These are phyloP conservation scores for Leccinum pellstonianum DNA, from an alignment of 768 basidiomycete species.

Conservation along the genomic window DNA sequence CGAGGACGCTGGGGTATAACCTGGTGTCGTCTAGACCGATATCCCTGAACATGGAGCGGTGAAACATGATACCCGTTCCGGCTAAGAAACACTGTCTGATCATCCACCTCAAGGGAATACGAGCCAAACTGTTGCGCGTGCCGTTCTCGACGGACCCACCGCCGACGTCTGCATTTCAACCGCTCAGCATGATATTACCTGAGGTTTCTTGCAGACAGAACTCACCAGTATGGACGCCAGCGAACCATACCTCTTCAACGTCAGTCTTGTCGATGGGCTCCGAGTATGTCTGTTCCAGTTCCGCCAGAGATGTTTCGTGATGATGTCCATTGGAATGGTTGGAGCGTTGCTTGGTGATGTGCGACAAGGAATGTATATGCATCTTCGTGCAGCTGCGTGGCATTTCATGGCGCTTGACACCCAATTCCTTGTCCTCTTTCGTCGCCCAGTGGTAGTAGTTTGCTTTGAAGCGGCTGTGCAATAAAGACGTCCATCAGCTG, in stretches of 20 bases:
- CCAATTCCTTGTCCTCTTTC: conserved; percentile 39
- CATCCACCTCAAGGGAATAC: conserved; percentile 79
- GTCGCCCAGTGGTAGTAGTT: conserved; percentile 42
- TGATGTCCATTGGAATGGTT: conserved; percentile 5
- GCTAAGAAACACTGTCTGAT: conserved; percentile 61
- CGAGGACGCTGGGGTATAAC: conserved; percentile 45
- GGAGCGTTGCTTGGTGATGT: background rate
- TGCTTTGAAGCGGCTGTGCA: conserved; percentile 31
- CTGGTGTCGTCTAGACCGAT: conserved; percentile 48
- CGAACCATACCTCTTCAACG: conserved; percentile 79
- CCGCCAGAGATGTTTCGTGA: conserved; percentile 18
- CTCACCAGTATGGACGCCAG: conserved; percentile 70
- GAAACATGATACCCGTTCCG: conserved; percentile 59
- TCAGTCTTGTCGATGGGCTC: conserved; percentile 44
- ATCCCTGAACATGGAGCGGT: conserved; percentile 39
- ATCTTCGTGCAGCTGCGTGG: conserved; percentile 34
- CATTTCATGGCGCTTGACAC: conserved; percentile 53
- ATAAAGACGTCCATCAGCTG: conserved; percentile 1
- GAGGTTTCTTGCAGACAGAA: background rate
- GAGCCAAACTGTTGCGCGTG: conserved; percentile 57
- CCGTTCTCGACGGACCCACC: conserved; percentile 66
- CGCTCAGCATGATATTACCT: background rate
- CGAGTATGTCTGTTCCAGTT: conserved; percentile 44
- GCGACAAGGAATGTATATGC: background rate
- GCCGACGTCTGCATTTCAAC: conserved; percentile 62